phyloP scores from a whole-genome alignment of 108 stramenopile genomes.

The Pseudonitzschia multistriata region DNA sequence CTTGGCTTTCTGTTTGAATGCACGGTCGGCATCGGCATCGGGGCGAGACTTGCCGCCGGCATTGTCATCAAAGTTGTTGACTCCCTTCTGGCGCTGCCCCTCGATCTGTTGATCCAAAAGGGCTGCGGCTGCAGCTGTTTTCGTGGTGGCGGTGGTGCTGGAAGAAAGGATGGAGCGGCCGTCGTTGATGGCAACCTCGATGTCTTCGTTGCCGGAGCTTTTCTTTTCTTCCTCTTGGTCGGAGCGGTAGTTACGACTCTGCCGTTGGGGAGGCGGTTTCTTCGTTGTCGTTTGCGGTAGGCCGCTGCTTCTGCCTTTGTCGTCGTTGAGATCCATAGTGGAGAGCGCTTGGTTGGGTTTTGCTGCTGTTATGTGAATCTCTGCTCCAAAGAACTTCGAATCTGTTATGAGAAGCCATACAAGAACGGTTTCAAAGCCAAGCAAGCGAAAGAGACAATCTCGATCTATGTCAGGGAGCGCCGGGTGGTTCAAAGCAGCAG shows the following conservation, averaged over 20 bases:
- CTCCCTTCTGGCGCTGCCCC: slow-evolving; percentile 7
- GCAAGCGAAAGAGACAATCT: no score
- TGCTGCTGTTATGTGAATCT: no score
- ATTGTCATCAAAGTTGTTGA: background rate
- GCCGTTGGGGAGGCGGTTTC: background rate
- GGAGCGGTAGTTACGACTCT: background rate
- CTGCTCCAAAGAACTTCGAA: no score
- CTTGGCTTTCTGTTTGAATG: background rate
- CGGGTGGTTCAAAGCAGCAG: no score
- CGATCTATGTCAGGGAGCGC: no score
- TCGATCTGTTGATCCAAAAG: slow-evolving; percentile 17
- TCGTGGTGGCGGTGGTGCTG: background rate
- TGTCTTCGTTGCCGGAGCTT: background rate
- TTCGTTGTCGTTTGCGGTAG: background rate
- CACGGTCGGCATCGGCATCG: background rate
- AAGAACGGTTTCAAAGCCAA: no score
- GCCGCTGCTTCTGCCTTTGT: no score
- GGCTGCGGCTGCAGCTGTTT: slow-evolving; percentile 9
- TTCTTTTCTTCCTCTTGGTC: background rate
- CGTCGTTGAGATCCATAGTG: background rate
- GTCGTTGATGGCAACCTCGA: background rate
- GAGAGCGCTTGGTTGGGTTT: background rate
- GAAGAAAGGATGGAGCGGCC: background rate
- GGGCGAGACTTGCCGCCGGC: background rate
- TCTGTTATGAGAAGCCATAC: no score